Base-by-base conservation (phyloP, 2,329 filamentous ascomycete genomes). In the Fusarium coicis region DNA sequence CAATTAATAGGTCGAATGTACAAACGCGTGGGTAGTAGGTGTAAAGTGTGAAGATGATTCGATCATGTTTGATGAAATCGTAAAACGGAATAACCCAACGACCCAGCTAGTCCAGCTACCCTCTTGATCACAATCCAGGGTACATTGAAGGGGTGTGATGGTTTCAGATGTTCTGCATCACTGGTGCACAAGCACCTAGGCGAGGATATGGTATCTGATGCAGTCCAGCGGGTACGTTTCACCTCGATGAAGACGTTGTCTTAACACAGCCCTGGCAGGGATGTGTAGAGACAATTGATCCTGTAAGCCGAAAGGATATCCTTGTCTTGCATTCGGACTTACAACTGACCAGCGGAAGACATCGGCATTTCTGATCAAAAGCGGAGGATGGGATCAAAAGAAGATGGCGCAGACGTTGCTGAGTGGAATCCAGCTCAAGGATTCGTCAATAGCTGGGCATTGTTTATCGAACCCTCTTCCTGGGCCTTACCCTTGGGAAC, bases 151-250 rank as follows among this genome's bases (percentile, higher is more conserved):
- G 76, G 72, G 70, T 68, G 74, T 74, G 68, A 63, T 46, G 46
- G 60, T 55, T 66, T 77, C 62, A 73, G 69, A 76, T 47, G 42
- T 70, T 77, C 76, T 69, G 72, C 75, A 70, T 76, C 76, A 68
- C 78, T 84, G 82, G 81, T 79, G 75, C 77, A 78, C 77, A 75
- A 62, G 68, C 63, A 65, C 64, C 70, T 63, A 78, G 78, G 79
- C 74, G 78, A 81, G 79, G 74, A 81, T 78, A 79, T 79, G 56
- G 59, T 65, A 52, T 71, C 55, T 73, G 67, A 86, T 81, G 85
- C 84, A 85, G 65, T 84, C 84, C 84, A 79, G 83, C 85, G 85
- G 84, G 82, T 82, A 79, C 77, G 85, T 87, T 87, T 87, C 85
- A 86, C 71, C 76, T 81, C 83, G 78, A 81, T 78, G 80, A 81